Percentiles rank a stretch among this genome's conserved stretches.
phyloP scores from a whole-genome alignment of 2,329 filamentous ascomycete genomes.

The Kalmusia sp. region DNA sequence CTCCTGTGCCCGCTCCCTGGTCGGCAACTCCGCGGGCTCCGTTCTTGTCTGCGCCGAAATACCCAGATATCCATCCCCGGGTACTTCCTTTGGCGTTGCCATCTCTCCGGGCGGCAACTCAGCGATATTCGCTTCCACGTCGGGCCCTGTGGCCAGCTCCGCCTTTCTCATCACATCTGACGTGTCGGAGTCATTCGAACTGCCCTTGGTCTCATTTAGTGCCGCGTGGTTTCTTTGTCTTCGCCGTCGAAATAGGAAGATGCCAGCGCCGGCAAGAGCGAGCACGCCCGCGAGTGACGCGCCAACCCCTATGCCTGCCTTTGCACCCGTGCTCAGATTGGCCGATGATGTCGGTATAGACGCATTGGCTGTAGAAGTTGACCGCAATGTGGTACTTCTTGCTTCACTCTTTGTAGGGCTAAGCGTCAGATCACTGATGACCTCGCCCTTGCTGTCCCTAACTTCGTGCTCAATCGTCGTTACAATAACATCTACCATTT shows the following conservation, averaged over 20 bases:
- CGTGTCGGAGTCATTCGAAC: too few relatives aligned
- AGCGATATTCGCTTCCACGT: constrained; percentile 4
- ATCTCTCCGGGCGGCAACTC: not conserved
- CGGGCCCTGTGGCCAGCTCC: constrained; percentile 10
- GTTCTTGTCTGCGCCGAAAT: too few relatives aligned
- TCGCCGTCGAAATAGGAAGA: not conserved
- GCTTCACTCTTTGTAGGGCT: constrained; percentile 15
- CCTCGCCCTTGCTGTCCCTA: constrained; percentile 14
- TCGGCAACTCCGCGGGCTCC: too few relatives aligned
- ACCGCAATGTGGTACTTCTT: not conserved
- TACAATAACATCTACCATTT: constrained; percentile 22
- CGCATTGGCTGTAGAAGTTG: not conserved
- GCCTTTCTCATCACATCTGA: constrained; percentile 3
- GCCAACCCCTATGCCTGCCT: constrained; percentile 15
- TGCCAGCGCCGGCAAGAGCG: not conserved
- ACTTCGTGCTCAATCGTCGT: constrained; percentile 14
- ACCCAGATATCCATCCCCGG: too few relatives aligned
- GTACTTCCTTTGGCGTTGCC: too few relatives aligned
- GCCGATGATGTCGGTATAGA: not conserved
- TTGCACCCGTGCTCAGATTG: constrained; percentile 7
- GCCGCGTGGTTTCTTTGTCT: too few relatives aligned
- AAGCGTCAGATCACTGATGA: constrained; percentile 2
- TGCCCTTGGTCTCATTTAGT: too few relatives aligned
- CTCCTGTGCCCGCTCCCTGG: too few relatives aligned
- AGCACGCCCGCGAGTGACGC: not conserved